Evolutionary conservation across 192 early-diverging fungal genomes (phyloP), one percentile per base, ranked within the genome.

Genomic region (Podila clonocystis): DNA sequence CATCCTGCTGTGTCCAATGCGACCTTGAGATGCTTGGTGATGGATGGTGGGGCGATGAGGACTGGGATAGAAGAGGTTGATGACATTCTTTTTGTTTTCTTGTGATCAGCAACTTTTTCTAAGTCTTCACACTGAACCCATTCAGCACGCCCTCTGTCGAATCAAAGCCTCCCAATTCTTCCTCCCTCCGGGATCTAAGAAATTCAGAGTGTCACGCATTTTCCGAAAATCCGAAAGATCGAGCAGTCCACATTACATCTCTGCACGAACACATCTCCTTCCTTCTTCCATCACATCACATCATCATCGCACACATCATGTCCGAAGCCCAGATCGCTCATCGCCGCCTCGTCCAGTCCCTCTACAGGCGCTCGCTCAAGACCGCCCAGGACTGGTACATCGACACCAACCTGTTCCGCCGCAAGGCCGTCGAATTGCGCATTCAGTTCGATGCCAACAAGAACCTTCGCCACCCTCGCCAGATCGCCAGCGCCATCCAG

Each of bases 331-430:
- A 85, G 71, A 76, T 78, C 24, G 93, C 84, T 63, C 95, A 96
- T 82, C 83, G 87, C 58, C 83, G 84, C 57, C 90, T 93, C 75
- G 91, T 97, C 50, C 91, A 90, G 67, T 91, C 92, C 33, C 87
- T 98, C 58, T 98, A 97, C 91, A 90, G 89, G 80, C 88, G 91
- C 57, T 92, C 95, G 17, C 92, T 98, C 57, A 90, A 91, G 77
- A 88, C 92, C 34, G 88, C 93, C 17, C 84, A 89, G 59, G 95
- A 97, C 86, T 98, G 97, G 97, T 94, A 94, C 84, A 94, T 94
- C 76, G 90, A 93, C 79, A 91, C 93, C 60, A 78, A 82, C 50
- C 83, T 92, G 57, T 95, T 86, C 89, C 91, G 97, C 49, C 89
- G 93, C 67, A 94, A 94, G 84, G 89, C 93, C 50, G 67, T 97